Conservation (phyloP, 768 basidiomycete species). For the Mycena crocata region DNA sequence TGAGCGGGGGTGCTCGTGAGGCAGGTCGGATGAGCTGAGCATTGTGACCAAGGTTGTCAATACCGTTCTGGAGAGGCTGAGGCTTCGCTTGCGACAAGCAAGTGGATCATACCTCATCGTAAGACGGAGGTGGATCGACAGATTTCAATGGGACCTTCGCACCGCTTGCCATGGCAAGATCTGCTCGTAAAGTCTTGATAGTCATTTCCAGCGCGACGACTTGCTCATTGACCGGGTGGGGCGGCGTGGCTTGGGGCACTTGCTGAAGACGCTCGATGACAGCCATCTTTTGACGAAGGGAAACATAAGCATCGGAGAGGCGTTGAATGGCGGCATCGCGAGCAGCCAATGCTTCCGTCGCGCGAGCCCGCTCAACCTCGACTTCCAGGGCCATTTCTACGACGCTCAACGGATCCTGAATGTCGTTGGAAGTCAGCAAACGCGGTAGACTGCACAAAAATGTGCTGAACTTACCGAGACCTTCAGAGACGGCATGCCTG, state of each 20-base stretch:
- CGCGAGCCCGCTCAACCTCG: conserved; percentile 62
- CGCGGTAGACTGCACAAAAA: conserved; percentile 15
- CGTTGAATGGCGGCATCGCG: conserved; percentile 71
- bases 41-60: conserved; percentile 25
- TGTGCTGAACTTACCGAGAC: conserved; percentile 12
- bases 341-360: conserved; percentile 68
- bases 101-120: conserved; percentile 30
- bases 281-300: conserved; percentile 70
- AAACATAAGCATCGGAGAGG: conserved; percentile 68
- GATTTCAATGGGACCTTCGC: conserved; percentile 36
- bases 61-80: conserved; percentile 27
- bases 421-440: conserved; percentile 8
- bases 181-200: conserved; percentile 52
- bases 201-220: conserved; percentile 50
- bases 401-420: conserved; percentile 57
- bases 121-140: conserved; percentile 49
- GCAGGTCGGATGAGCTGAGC: conserved; percentile 26
- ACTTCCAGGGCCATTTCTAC: conserved; percentile 68
- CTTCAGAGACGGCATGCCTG: conserved; percentile 19
- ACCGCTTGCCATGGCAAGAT: conserved; percentile 46
- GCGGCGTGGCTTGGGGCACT: conserved; percentile 46
- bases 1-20: conserved; percentile 18
- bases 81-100: background rate
- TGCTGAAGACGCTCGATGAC: conserved; percentile 61
- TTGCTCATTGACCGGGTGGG: conserved; percentile 48